These are phyloP conservation scores for Apophysomyces trapeziformis DNA, from an alignment of 371 early-diverging fungal genomes.

Conservation along the genomic window DNA sequence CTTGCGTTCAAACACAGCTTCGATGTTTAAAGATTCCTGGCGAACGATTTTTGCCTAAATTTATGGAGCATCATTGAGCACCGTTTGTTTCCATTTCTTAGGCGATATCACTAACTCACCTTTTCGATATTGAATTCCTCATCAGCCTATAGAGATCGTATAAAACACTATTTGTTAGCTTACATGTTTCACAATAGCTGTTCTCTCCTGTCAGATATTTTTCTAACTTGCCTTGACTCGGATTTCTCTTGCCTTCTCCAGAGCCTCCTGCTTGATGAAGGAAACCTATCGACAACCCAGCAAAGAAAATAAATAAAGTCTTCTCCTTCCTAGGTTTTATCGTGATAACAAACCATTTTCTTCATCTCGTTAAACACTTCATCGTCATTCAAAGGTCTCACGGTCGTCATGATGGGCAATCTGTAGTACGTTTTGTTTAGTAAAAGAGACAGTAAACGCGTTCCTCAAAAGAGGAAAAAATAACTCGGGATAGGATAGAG, in stretches of 20 bases:
- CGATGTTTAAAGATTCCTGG: conserved; percentile 89
- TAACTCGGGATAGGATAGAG: not conserved
- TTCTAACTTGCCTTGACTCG: conserved; percentile 83
- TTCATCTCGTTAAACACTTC: conserved; percentile 90
- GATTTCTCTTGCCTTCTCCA: conserved; percentile 97
- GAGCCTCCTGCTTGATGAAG: conserved; percentile 98
- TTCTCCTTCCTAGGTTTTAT: too few relatives aligned
- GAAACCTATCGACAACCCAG: conserved; percentile 60
- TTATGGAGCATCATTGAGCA: not conserved
- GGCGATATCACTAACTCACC: conserved; percentile 44
- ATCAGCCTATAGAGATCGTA: conserved; percentile 69
- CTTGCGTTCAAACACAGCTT: conserved; percentile 88
- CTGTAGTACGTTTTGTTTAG: not conserved
- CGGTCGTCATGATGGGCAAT: conserved; percentile 41
- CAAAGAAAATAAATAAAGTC: too few relatives aligned
- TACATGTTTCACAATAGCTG: conserved; percentile 6
- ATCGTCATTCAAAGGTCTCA: conserved; percentile 85
- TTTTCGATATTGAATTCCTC: conserved; percentile 99
- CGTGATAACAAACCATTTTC: conserved; percentile 70
- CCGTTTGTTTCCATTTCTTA: not conserved
- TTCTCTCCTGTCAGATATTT: not conserved
- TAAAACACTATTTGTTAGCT: not conserved
- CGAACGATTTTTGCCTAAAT: conserved; percentile 87
- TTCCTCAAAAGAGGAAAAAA: not conserved
- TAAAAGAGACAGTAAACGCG: not conserved